These are phyloP conservation scores for Maudiozyma turicensis DNA, from an alignment of 805 yeast genomes.

Conservation along the genomic window DNA sequence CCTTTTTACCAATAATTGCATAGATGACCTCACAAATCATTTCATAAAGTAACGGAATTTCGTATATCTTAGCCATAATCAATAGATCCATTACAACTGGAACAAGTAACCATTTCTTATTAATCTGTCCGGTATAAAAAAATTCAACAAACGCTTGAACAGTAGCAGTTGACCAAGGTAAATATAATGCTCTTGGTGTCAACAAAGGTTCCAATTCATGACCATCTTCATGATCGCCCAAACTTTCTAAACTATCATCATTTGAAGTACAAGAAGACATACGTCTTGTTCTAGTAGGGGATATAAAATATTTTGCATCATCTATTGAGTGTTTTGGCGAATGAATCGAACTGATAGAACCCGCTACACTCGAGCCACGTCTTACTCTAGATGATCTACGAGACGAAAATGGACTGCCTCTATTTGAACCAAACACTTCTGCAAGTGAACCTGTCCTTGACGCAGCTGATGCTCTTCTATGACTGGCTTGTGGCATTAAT, in stretches of 20 bases:
- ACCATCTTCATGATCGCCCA: slow-evolving; percentile 8
- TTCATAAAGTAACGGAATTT: slow-evolving; percentile 61
- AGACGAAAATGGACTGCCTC: slow-evolving; percentile 23
- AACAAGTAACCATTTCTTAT: slow-evolving; percentile 59
- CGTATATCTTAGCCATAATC: slow-evolving; percentile 53
- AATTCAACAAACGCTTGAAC: slow-evolving; percentile 62
- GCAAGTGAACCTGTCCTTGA: slow-evolving; percentile 7
- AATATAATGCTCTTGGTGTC: slow-evolving; percentile 56
- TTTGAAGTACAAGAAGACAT: slow-evolving; percentile 4
- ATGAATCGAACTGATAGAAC: slow-evolving; percentile 1
- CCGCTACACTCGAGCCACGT: slow-evolving; percentile 11
- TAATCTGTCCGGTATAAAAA: slow-evolving; percentile 71
- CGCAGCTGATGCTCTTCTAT: background rate
- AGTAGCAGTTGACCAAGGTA: slow-evolving; percentile 56
- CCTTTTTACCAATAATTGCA: slow-evolving; percentile 62
- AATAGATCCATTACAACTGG: slow-evolving; percentile 62
- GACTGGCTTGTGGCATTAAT: background rate
- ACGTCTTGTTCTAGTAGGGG: slow-evolving; percentile 4
- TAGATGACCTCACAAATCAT: slow-evolving; percentile 58
- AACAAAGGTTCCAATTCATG: slow-evolving; percentile 46
- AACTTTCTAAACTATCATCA: slow-evolving; percentile 13
- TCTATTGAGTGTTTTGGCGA: background rate
- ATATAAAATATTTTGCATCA: background rate
- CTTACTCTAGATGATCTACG: slow-evolving; percentile 15
- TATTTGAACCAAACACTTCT: slow-evolving; percentile 10